A percentile compares a stretch with the other conserved stretches of the same genome.
These are phyloP conservation scores for Cavenderia fasciculata DNA, from an alignment of 78 protist species.

Conservation along the genomic window DNA sequence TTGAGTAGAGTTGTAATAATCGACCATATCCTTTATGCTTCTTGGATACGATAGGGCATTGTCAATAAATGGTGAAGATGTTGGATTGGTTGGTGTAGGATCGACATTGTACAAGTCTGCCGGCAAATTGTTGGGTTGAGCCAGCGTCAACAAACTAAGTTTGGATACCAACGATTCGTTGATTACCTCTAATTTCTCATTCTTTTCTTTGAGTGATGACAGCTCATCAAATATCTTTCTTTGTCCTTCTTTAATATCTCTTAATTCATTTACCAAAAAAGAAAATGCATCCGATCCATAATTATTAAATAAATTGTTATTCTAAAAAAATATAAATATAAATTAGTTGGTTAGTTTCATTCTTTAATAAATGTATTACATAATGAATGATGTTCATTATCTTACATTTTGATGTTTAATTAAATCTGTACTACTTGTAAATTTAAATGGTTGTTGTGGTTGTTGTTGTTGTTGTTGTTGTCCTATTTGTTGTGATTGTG, in stretches of 20 bases:
- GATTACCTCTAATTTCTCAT: constrained; percentile 42
- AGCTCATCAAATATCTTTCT: constrained; percentile 68
- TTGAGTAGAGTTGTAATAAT: background rate
- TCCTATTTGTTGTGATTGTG: background rate
- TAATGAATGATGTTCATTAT: no score
- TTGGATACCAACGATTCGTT: constrained; percentile 38
- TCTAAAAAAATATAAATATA: background rate
- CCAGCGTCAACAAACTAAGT: constrained; percentile 22
- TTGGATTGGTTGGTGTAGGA: background rate
- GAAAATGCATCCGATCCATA: no score
- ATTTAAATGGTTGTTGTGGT: background rate
- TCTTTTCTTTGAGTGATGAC: constrained; percentile 3
- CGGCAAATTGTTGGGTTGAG: no score
- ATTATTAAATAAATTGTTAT: constrained; percentile 34
- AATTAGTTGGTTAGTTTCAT: background rate
- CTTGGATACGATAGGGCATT: constrained; percentile 36
- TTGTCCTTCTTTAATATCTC: constrained; percentile 72
- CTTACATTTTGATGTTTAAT: no score
- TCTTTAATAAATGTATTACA: no score
- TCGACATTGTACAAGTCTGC: background rate
- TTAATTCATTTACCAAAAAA: constrained; percentile 29
- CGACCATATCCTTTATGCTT: constrained; percentile 2
- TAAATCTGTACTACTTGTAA: no score
- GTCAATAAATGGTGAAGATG: background rate
- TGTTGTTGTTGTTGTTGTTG: constrained; percentile 17